Evolutionary conservation across 2,329 filamentous ascomycete genomes (phyloP), one percentile per base, ranked within the genome.

Genomic region (Cryphonectria japonica): DNA sequence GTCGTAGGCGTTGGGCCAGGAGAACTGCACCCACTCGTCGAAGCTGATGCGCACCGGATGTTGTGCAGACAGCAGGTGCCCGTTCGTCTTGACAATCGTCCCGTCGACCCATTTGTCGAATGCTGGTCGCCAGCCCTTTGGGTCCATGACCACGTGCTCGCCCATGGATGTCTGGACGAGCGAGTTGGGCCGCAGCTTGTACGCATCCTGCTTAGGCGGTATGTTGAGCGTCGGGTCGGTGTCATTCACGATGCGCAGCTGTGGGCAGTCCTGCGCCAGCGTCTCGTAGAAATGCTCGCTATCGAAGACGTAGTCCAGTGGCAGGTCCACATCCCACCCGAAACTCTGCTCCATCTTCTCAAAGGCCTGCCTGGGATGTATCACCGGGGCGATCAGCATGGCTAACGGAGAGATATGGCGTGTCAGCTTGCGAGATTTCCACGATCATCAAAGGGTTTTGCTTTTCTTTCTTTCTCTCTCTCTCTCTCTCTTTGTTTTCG

Each of bases 291-390:
- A 70, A 19, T 72, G 71, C 29, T 72, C 71, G 61, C 60, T 70
- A 46, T 72, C 71, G 46, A 72, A 72, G 59, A 72, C 64, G 54
- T 72, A 72, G 34, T 66, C 67, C 32, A 72, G 26, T 3, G 69
- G 65, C 2, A 68, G 50, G 57, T 70, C 71, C 5, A 41, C 65
- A 9, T 68, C 65, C 71, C 71, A 72, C 39, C 41, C 69, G 52
- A 72, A 72, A 39, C 71, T 72, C 1, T 70, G 32, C 43, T 66
- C 65, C 71, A 72, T 72, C 43, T 29, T 68, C 43, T 62, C 66
- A 34, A 72, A 72, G 1, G 66, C 68, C 34, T 66, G 60, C n/a
- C 71, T 67, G 2, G 66, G 43, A 11, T 72, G 71, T 11, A 72
- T 64, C 1, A 59, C 61, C 2, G 71, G 71, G 9, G 61, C 65